Evolutionary conservation across 2,329 filamentous ascomycete species (phyloP), one percentile per base, ranked within the genome.

Genomic region (Plenodomus biglobosus): DNA sequence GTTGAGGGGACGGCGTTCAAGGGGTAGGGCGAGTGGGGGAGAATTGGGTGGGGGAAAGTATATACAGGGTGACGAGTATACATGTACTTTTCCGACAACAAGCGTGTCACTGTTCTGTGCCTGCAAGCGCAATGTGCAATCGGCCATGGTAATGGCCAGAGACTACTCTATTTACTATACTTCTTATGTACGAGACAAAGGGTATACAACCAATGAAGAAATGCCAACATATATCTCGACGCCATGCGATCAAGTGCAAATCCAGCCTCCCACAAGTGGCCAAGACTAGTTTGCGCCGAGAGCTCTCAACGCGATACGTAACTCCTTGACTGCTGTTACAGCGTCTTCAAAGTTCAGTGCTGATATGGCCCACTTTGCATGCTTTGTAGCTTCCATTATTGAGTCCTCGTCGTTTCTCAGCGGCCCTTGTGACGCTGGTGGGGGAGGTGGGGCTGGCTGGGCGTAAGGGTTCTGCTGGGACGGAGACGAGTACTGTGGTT

Each of bases 271-370:
- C n/a, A n/a, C n/a, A n/a, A n/a, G n/a, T n/a, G n/a, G n/a, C n/a
- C n/a, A n/a, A n/a, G n/a, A n/a, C n/a, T 56, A 86, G 32, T 75
- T 75, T 11, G 84, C 87, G 2, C 90, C 90, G 40, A 96, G 74
- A 16, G 78, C 75, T 46, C 81, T 77, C 53, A 99, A 74, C 2
- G 94, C 94, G 50, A 83, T 84, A 43, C 83, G 83, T 53, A 99
- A 71, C 67, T 99, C 92, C 64, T 86, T 85, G 3, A 97, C 85
- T 0, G 94, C 94, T 0, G 94, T 99, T 1, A 86, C 80, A 1
- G 95, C 88, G 69, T 99, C 94, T 60, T 99, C 94, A 72, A 99
- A 99, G 63, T 96, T 96, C 40, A 99, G 75, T 0, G 94, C 94
- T 10, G 92, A 96, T 36, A 97, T 95, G 0, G 94, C 94, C 90